Percentiles rank a stretch among this genome's conserved stretches.
These are phyloP conservation scores for Chlamydomonas sp. DNA, from an alignment of 139 green algal genomes.

Conservation along the genomic window DNA sequence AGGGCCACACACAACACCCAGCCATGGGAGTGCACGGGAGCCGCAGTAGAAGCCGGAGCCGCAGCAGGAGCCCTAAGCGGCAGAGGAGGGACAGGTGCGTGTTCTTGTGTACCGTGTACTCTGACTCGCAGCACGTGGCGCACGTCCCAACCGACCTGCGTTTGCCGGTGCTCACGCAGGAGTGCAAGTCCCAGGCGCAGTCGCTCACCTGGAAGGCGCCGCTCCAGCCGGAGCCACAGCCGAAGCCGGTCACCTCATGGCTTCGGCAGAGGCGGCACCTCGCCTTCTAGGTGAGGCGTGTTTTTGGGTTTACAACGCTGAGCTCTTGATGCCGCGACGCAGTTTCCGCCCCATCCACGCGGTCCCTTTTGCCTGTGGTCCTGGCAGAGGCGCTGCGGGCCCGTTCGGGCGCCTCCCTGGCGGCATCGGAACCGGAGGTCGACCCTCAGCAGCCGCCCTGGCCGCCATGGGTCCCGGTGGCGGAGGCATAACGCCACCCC, in stretches of 20 bases:
- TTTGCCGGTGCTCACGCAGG: neutral
- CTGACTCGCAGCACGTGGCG: no score
- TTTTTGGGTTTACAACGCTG: neutral
- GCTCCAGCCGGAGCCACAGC: conserved; percentile 11
- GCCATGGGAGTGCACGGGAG: neutral
- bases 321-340: no score
- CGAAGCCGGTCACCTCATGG: conserved; percentile 10
- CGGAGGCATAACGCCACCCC: neutral
- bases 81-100: conserved; percentile 22
- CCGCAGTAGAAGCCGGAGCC: conserved; percentile 3
- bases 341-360: no score
- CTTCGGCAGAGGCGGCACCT: neutral
- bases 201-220: conserved; percentile 8
- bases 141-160: neutral
- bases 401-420: neutral
- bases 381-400: no score
- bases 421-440: neutral
- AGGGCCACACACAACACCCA: neutral
- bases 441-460: neutral
- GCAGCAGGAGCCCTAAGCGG: conserved; percentile 27
- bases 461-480: neutral
- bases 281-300: conserved; percentile 1
- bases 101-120: no score
- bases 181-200: conserved; percentile 12
- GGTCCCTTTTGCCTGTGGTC: no score